phyloP scores from a whole-genome alignment of 2,329 filamentous ascomycete species.

The Huntiella decipiens region DNA sequence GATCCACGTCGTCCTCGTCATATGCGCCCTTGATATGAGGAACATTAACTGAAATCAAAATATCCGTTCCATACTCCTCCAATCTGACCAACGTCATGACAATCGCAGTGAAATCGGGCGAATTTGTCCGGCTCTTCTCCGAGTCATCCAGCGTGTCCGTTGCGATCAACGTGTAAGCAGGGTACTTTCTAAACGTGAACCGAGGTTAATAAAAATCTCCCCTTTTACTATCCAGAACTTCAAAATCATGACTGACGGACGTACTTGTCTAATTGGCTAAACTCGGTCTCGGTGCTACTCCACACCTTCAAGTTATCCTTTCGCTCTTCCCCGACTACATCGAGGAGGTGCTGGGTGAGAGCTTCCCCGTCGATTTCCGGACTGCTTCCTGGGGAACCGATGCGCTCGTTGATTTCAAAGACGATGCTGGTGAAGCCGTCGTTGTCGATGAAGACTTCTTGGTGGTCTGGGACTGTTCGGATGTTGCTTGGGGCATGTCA shows the following conservation, averaged over 20 bases:
- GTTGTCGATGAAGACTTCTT: conserved; percentile 79
- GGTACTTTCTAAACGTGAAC: conserved; percentile 20
- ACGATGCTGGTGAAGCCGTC: conserved; percentile 74
- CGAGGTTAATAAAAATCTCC: not conserved
- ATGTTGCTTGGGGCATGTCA: conserved; percentile 32
- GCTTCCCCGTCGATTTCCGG: conserved; percentile 51
- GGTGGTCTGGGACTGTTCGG: conserved; percentile 64
- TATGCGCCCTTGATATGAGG: conserved; percentile 64
- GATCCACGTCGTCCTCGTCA: conserved; percentile 50
- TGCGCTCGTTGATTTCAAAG: conserved; percentile 74
- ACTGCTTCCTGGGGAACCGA: conserved; percentile 34
- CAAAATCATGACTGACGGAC: conserved; percentile 3
- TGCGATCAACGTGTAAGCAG: conserved; percentile 51
- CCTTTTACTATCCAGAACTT: not conserved
- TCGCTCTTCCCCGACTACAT: conserved; percentile 42
- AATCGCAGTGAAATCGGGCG: conserved; percentile 50
- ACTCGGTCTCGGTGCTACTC: conserved; percentile 42
- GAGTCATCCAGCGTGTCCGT: conserved; percentile 32
- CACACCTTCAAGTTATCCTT: conserved; percentile 46
- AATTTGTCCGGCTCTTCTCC: conserved; percentile 14
- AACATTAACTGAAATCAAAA: conserved; percentile 74
- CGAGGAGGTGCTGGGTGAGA: conserved; percentile 47
- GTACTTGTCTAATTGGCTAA: conserved; percentile 31
- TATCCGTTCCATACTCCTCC: conserved; percentile 55
- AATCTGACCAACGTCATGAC: conserved; percentile 62